A percentile compares a stretch with the other conserved stretches of the same genome.
Conservation (phyloP, 1,139 yeast species). For the Candida tetrigidarum region DNA sequence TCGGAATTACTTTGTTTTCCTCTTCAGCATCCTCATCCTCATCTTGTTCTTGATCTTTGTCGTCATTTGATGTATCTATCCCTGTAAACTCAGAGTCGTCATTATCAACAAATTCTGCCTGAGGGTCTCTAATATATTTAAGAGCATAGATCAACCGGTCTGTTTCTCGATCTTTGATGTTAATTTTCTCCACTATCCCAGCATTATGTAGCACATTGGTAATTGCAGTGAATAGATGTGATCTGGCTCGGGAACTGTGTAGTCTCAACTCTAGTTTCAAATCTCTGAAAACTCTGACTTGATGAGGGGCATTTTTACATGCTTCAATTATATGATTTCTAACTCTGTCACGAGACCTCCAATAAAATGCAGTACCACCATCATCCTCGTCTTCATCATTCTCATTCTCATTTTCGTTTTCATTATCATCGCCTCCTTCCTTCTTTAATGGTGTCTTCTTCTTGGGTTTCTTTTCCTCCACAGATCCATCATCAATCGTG, state of each 20-base stretch:
- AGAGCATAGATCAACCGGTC: slow-evolving; percentile 57
- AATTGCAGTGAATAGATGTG: slow-evolving; percentile 56
- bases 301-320: slow-evolving; percentile 67
- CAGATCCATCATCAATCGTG: slow-evolving; percentile 1
- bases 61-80: slow-evolving; percentile 18
- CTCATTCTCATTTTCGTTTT: not conserved
- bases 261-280: slow-evolving; percentile 64
- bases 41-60: slow-evolving; percentile 20
- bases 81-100: slow-evolving; percentile 26
- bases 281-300: slow-evolving; percentile 68
- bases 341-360: slow-evolving; percentile 36
- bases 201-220: slow-evolving; percentile 52
- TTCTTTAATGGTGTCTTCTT: slow-evolving; percentile 31
- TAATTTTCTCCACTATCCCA: slow-evolving; percentile 60
- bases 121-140: slow-evolving; percentile 58
- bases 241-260: slow-evolving; percentile 45
- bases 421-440: not conserved
- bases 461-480: slow-evolving; percentile 34
- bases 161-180: slow-evolving; percentile 23
- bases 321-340: slow-evolving; percentile 51
- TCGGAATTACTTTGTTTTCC: slow-evolving; percentile 9
- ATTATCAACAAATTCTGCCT: not conserved
- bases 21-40: slow-evolving; percentile 18
- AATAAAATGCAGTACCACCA: slow-evolving; percentile 33
- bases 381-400: slow-evolving; percentile 27